Base-by-base conservation (phyloP, 495 filamentous ascomycete species). In the Penicillium pulvis region DNA sequence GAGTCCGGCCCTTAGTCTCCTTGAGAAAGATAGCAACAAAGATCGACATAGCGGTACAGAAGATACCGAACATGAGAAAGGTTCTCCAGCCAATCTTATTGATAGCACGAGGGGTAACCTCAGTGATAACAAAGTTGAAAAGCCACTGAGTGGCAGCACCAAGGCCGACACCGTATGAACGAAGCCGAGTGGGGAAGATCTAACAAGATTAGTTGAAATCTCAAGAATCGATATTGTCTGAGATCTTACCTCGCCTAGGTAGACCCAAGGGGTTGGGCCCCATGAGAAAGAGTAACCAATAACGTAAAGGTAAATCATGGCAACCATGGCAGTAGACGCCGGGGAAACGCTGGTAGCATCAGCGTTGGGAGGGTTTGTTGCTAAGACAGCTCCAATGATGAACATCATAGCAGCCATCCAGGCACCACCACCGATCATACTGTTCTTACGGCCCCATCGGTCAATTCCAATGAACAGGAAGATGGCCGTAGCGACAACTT, bases 381-480 rank as follows among this genome's bases (percentile, higher is more conserved):
- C 73, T 46, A 79, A 53, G 14, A 92, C 89, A 31, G 91, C 79
- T n/a, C 89, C 89, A 58, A 92, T 87, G 65, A 92, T 89, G 65
- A 89, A 87, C 85, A 91, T 91, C 69, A 83, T 81, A 11, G 80
- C 65, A 7, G 79, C 82, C 76, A 88, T 88, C 36, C 84, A 88
- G 39, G 87, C 79, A 4, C 81, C 84, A 17, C 89, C 91, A 70
- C 83, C 87, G 55, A 91, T 77, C 39, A 94, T 76, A 60, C 83
- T 85, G 33, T 82, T 77, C 36, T 86, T 82, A 4, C 90, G 81
- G 9, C 89, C 89, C 20, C 88, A 79, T 1, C 83, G 81, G 64
- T 93, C 88, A 51, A 86, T 87, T 58, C 85, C 83, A 60, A 90
- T 84, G 31, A 86, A 53, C 36, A 91, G 73, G 79, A 89, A 90